Evolutionary conservation across 2,329 filamentous ascomycete species (phyloP).

Genomic region (Penicillium sp.): DNA sequence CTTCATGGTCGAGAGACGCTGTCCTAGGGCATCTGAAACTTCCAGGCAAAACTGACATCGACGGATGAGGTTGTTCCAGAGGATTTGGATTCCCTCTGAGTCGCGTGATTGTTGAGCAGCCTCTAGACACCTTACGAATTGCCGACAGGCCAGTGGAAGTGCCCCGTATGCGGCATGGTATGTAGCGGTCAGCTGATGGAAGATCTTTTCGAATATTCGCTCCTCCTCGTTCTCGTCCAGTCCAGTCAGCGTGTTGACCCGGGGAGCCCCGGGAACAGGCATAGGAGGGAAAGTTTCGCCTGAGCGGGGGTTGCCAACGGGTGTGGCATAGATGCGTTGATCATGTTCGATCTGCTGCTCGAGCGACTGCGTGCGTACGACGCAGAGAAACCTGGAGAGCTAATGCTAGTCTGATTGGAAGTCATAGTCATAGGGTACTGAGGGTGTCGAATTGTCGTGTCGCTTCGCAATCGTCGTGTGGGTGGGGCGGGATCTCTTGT

Average conservation of each 20-base stretch:
- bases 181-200: constrained; percentile 70
- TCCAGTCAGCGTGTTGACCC: constrained; percentile 58
- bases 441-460: constrained; percentile 52
- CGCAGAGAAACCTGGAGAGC: constrained; percentile 34
- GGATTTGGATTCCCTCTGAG: constrained; percentile 60
- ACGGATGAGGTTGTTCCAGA: constrained; percentile 70
- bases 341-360: constrained; percentile 56
- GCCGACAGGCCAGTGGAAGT: constrained; percentile 67
- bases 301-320: constrained; percentile 70
- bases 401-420: constrained; percentile 27
- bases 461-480: constrained; percentile 50
- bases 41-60: constrained; percentile 70
- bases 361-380: constrained; percentile 44
- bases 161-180: constrained; percentile 71
- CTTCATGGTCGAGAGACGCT: constrained; percentile 74
- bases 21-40: constrained; percentile 70
- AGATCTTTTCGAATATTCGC: constrained; percentile 77
- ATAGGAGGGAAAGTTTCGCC: constrained; percentile 70
- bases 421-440: constrained; percentile 34
- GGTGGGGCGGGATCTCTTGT: constrained; percentile 48
- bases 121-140: constrained; percentile 65
- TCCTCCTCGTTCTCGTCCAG: constrained; percentile 72
- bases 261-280: constrained; percentile 48
- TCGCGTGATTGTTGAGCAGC: constrained; percentile 61
- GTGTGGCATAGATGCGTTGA: constrained; percentile 48